These are phyloP conservation scores for Klebsormidium nitens DNA, from an alignment of 139 green algal species.

Conservation along the genomic window DNA sequence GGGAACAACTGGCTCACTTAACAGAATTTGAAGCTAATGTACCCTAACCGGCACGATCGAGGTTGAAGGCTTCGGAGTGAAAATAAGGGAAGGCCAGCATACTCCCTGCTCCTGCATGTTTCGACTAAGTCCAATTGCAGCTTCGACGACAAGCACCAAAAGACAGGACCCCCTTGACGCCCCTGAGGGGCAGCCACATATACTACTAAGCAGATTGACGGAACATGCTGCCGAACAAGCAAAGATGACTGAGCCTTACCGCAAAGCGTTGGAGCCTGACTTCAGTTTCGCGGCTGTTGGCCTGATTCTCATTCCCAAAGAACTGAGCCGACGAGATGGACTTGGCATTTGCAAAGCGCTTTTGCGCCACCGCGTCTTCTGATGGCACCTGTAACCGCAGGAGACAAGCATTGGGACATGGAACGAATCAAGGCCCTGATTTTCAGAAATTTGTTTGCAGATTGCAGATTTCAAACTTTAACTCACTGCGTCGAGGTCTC, in stretches of 20 bases:
- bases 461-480: too few relatives aligned
- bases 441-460: neutral
- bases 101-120: neutral
- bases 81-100: constrained; percentile 10
- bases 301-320: constrained; percentile 35
- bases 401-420: neutral
- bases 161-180: constrained; percentile 4
- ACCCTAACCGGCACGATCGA: neutral
- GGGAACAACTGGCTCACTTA: neutral
- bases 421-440: neutral
- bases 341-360: constrained; percentile 82
- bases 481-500: too few relatives aligned
- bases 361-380: constrained; percentile 57
- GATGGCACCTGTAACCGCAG: constrained; percentile 23
- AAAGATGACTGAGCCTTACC: constrained; percentile 8
- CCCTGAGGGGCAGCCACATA: neutral
- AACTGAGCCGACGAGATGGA: constrained; percentile 63
- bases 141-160: neutral
- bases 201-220: neutral
- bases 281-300: constrained; percentile 10
- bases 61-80: neutral
- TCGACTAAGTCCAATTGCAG: neutral
- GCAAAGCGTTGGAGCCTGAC: constrained; percentile 27
- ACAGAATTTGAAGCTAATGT: neutral
- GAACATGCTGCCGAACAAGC: neutral